Evolutionary conservation across 2,329 filamentous ascomycete species (phyloP).

Genomic region (Penicillium sp.): DNA sequence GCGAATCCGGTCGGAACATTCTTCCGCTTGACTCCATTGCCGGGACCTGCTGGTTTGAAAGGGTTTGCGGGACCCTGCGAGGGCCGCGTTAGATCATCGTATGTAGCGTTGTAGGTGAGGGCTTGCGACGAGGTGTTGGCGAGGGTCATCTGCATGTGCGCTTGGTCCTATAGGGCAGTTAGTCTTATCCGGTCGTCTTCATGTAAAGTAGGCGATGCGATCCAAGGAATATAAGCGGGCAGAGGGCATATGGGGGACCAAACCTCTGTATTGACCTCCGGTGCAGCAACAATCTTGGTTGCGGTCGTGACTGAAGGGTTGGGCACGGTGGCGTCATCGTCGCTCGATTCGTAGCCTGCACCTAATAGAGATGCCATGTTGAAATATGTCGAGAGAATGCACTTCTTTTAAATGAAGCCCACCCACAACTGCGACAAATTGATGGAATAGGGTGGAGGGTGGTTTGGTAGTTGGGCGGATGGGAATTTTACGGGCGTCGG

Average conservation of each 20-base stretch:
- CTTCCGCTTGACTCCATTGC: constrained; percentile 69
- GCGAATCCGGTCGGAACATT: constrained; percentile 84
- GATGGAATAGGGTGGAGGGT: constrained; percentile 12
- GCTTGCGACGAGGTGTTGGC: constrained; percentile 55
- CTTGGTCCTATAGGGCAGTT: constrained; percentile 52
- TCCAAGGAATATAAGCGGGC: background rate
- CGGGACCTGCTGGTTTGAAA: constrained; percentile 64
- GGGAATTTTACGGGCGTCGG: constrained; percentile 41
- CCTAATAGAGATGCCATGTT: constrained; percentile 52
- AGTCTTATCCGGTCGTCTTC: constrained; percentile 35
- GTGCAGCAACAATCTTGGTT: constrained; percentile 52
- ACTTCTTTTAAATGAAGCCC: constrained; percentile 5
- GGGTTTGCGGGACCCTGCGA: constrained; percentile 73
- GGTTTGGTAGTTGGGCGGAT: constrained; percentile 18
- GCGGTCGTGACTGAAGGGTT: constrained; percentile 36
- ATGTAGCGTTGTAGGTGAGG: constrained; percentile 63
- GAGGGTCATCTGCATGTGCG: constrained; percentile 55
- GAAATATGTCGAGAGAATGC: background rate
- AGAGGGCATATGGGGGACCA: constrained; percentile 45
- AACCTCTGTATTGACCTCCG: constrained; percentile 61
- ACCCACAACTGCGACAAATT: constrained; percentile 12
- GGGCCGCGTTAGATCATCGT: constrained; percentile 70
- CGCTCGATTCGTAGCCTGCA: constrained; percentile 52
- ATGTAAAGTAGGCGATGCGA: background rate
- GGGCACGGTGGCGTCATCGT: constrained; percentile 47